These are phyloP conservation scores for Pezizomycotina sp. DNA, from an alignment of 2,329 filamentous ascomycete genomes.

Conservation along the genomic window DNA sequence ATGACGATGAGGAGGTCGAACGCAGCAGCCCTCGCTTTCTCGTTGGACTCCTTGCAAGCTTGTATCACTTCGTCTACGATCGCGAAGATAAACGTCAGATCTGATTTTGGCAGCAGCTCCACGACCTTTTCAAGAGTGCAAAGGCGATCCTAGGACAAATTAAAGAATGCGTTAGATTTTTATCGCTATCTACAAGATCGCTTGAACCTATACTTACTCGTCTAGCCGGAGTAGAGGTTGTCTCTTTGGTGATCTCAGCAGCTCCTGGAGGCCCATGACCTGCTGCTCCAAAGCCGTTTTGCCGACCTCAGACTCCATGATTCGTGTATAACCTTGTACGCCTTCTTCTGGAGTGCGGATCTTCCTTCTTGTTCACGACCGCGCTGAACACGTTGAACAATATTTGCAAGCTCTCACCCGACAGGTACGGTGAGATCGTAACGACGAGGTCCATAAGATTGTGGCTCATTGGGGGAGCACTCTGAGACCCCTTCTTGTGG, in stretches of 20 bases:
- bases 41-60: conserved; percentile 92
- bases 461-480: conserved; percentile 80
- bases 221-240: conserved; percentile 69
- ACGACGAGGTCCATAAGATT: conserved; percentile 95
- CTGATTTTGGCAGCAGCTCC: conserved; percentile 55
- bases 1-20: conserved; percentile 83
- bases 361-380: conserved; percentile 63
- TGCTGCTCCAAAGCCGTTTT: conserved; percentile 59
- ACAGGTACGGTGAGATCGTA: conserved; percentile 85
- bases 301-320: conserved; percentile 66
- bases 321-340: conserved; percentile 88
- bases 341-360: conserved; percentile 97
- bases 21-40: conserved; percentile 73
- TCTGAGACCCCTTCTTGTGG: conserved; percentile 43
- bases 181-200: not conserved
- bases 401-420: conserved; percentile 64
- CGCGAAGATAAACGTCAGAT: conserved; percentile 83
- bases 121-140: conserved; percentile 67
- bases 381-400: conserved; percentile 76
- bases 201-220: conserved; percentile 34
- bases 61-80: conserved; percentile 90
- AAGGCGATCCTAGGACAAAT: conserved; percentile 45
- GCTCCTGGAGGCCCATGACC: conserved; percentile 59
- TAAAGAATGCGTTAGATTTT: conserved; percentile 3
- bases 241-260: conserved; percentile 61